Percentiles rank a stretch among this genome's conserved stretches.
These are phyloP conservation scores for Eucalyptus fibrosa DNA, from an alignment of 345 rosid genomes.

Conservation along the genomic window DNA sequence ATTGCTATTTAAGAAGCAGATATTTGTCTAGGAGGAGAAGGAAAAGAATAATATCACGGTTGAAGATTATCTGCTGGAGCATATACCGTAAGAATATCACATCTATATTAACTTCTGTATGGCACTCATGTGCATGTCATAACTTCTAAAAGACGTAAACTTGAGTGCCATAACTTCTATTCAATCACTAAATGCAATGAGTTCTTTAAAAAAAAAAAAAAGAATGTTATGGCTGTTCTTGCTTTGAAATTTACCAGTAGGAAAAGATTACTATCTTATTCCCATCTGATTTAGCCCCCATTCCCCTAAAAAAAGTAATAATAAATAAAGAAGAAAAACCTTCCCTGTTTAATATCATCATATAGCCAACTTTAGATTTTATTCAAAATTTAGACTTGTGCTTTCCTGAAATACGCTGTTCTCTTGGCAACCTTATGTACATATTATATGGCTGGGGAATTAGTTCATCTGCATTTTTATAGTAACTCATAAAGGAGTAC, in stretches of 20 bases:
- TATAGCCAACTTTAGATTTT: neutral
- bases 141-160: neutral
- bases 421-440: neutral
- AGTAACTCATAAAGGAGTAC: neutral
- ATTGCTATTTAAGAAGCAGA: neutral
- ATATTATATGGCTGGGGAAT: neutral
- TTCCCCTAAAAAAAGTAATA: neutral
- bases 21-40: neutral
- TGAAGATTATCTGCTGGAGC: neutral
- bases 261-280: neutral
- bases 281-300: neutral
- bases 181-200: neutral
- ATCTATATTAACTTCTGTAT: neutral
- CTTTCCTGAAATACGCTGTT: neutral
- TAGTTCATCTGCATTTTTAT: neutral
- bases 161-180: neutral
- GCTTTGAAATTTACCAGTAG: slow-evolving; percentile 75
- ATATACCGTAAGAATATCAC: neutral
- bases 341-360: neutral
- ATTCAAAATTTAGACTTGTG: neutral
- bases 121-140: neutral
- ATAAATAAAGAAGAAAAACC: neutral
- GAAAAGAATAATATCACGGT: neutral
- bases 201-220: too few species aligned
- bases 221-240: slow-evolving; percentile 24